Evolutionary conservation across 2,329 filamentous ascomycete genomes (phyloP).

Genomic region (Lasiodiplodia hormozganensis): DNA sequence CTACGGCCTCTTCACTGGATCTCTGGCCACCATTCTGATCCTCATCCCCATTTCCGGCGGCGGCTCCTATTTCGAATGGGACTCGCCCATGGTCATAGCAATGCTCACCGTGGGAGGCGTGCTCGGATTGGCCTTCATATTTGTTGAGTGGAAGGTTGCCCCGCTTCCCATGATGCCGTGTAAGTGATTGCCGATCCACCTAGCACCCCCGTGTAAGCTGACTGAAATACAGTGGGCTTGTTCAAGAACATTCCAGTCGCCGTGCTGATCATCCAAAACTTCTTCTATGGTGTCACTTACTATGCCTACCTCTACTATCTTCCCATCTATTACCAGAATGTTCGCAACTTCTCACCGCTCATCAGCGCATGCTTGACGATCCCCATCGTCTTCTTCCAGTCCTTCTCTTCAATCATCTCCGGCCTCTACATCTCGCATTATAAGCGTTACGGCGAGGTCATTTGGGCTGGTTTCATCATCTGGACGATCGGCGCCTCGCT

Average conservation of each 20-base stretch:
- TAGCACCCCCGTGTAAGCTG: background rate
- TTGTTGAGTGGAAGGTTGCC: conserved; percentile 64
- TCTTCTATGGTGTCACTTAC: conserved; percentile 67
- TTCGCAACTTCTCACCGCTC: conserved; percentile 52
- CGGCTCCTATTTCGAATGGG: conserved; percentile 64
- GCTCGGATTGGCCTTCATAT: conserved; percentile 57
- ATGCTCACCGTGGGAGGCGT: conserved; percentile 62
- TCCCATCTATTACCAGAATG: conserved; percentile 68
- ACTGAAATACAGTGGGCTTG: conserved; percentile 51
- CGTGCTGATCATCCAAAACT: conserved; percentile 64
- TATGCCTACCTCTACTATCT: conserved; percentile 67
- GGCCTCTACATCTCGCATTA: conserved; percentile 65
- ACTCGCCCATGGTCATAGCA: conserved; percentile 63
- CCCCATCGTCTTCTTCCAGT: conserved; percentile 58
- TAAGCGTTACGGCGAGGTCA: conserved; percentile 66
- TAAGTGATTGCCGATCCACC: background rate
- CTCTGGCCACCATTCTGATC: conserved; percentile 64
- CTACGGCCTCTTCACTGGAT: conserved; percentile 62
- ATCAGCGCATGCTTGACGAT: conserved; percentile 60
- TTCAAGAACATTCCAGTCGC: conserved; percentile 62
- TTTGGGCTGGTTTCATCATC: conserved; percentile 57
- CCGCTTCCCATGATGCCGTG: conserved; percentile 64
- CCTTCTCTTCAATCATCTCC: conserved; percentile 54
- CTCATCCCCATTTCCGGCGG: conserved; percentile 70
- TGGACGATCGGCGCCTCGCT: conserved; percentile 63